A percentile compares a stretch with the other conserved stretches of the same genome.
phyloP scores from a whole-genome alignment of 2,329 filamentous ascomycete genomes.

The Botrytis medusae region DNA sequence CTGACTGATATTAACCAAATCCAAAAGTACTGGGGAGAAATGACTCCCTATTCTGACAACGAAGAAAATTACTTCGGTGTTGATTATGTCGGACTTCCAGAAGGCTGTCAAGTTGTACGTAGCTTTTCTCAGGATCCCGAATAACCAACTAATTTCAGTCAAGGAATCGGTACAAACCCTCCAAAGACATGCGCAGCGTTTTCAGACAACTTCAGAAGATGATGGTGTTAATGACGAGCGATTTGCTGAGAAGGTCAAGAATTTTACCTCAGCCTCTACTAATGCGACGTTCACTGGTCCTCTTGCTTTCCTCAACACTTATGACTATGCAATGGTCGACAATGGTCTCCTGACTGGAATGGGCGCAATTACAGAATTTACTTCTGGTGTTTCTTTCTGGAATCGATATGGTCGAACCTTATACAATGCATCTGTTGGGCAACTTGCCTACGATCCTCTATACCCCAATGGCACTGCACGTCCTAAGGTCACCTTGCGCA shows the following conservation, averaged over 20 bases:
- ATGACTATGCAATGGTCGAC: conserved; percentile 48
- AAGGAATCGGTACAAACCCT: conserved; percentile 47
- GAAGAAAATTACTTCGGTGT: conserved; percentile 49
- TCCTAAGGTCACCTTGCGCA: conserved; percentile 52
- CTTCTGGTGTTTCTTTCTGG: conserved; percentile 53
- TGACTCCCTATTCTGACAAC: conserved; percentile 50
- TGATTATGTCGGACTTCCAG: conserved; percentile 47
- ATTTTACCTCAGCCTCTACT: conserved; percentile 45
- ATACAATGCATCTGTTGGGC: conserved; percentile 50
- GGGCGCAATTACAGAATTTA: conserved; percentile 52
- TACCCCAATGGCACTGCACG: conserved; percentile 49
- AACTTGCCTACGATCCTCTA: conserved; percentile 49
- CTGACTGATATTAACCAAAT: conserved; percentile 39
- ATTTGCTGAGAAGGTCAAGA: conserved; percentile 51
- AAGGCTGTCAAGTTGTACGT: conserved; percentile 52
- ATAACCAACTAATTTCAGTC: not conserved
- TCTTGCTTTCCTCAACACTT: conserved; percentile 53
- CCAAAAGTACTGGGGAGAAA: conserved; percentile 46
- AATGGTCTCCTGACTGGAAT: conserved; percentile 47
- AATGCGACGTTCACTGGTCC: conserved; percentile 46
- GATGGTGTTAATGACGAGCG: conserved; percentile 51
- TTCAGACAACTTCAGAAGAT: conserved; percentile 45
- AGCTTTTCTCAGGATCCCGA: not conserved
- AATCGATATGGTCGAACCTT: conserved; percentile 54
- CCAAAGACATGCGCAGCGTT: conserved; percentile 56